These are phyloP conservation scores for Lactarius akahatsu DNA, from an alignment of 768 basidiomycete species.

Conservation along the genomic window DNA sequence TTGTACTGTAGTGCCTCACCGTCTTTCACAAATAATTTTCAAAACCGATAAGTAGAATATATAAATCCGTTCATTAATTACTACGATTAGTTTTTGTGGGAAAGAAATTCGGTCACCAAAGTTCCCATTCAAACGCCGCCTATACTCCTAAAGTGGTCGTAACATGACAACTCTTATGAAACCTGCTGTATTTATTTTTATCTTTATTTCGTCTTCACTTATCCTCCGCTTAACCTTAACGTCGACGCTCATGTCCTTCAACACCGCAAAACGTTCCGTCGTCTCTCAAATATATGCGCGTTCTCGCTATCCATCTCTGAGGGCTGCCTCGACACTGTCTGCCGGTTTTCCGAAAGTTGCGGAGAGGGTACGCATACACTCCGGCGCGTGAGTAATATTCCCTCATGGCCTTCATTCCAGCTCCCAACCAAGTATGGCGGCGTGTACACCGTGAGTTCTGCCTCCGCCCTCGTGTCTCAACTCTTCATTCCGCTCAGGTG, in stretches of 20 bases:
- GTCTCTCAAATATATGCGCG: background rate
- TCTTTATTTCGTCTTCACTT: background rate
- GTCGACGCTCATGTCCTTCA: background rate
- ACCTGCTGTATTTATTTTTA: background rate
- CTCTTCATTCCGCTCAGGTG: conserved; percentile 52
- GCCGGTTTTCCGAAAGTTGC: conserved; percentile 77
- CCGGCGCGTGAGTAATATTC: conserved; percentile 13
- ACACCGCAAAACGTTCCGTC: background rate
- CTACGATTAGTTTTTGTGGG: no score
- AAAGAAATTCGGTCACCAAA: no score
- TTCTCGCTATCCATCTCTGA: conserved; percentile 33
- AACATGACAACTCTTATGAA: no score
- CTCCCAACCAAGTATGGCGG: conserved; percentile 89
- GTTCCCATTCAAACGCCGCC: no score
- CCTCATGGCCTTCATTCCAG: conserved; percentile 41
- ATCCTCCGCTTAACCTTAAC: background rate
- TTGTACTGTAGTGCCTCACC: no score
- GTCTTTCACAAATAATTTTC: no score
- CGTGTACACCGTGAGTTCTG: conserved; percentile 73
- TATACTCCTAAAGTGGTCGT: no score
- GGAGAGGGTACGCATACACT: conserved; percentile 52
- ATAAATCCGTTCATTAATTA: no score
- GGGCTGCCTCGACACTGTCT: conserved; percentile 73
- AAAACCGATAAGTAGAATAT: no score
- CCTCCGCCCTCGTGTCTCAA: conserved; percentile 16